phyloP scores from a whole-genome alignment of 371 early-diverging fungal genomes.

The Apophysomyces trapeziformis region DNA sequence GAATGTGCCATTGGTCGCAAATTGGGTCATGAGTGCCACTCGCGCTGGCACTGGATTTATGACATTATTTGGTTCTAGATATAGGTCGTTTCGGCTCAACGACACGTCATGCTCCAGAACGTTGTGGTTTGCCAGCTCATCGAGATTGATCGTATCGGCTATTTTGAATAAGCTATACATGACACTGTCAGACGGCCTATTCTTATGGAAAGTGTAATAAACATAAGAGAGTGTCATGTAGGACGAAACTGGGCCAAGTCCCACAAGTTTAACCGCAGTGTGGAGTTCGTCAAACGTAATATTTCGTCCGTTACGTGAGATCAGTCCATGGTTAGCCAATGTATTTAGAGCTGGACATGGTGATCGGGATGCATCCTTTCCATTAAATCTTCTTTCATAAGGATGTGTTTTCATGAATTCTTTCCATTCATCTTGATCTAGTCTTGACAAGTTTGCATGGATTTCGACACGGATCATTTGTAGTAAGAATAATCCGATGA shows the following conservation, averaged over 20 bases:
- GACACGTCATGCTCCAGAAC: slow-evolving; percentile 50
- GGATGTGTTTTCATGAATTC: slow-evolving; percentile 30
- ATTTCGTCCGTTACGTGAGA: slow-evolving; percentile 36
- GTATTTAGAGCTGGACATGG: slow-evolving; percentile 48
- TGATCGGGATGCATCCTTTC: slow-evolving; percentile 24
- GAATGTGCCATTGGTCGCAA: slow-evolving; percentile 12
- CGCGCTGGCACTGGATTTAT: slow-evolving; percentile 15
- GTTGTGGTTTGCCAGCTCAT: slow-evolving; percentile 26
- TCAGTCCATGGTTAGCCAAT: slow-evolving; percentile 45
- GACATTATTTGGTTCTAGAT: slow-evolving; percentile 16
- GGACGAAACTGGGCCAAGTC: slow-evolving; percentile 21
- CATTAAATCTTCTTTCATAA: slow-evolving; percentile 19
- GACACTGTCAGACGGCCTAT: slow-evolving; percentile 10
- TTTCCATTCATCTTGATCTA: slow-evolving; percentile 23
- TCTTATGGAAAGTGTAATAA: slow-evolving; percentile 22
- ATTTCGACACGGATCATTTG: slow-evolving; percentile 1
- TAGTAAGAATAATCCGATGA: not conserved
- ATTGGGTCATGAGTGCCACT: slow-evolving; percentile 19
- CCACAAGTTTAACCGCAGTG: slow-evolving; percentile 21
- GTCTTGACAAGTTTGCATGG: not conserved
- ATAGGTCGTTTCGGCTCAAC: slow-evolving; percentile 30
- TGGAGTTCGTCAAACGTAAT: slow-evolving; percentile 33
- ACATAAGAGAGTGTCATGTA: slow-evolving; percentile 15
- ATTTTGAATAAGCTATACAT: slow-evolving; percentile 16
- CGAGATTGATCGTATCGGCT: slow-evolving; percentile 23